Evolutionary conservation across 345 rosid genomes (phyloP).

Genomic region (Odontarrhena argentea): DNA sequence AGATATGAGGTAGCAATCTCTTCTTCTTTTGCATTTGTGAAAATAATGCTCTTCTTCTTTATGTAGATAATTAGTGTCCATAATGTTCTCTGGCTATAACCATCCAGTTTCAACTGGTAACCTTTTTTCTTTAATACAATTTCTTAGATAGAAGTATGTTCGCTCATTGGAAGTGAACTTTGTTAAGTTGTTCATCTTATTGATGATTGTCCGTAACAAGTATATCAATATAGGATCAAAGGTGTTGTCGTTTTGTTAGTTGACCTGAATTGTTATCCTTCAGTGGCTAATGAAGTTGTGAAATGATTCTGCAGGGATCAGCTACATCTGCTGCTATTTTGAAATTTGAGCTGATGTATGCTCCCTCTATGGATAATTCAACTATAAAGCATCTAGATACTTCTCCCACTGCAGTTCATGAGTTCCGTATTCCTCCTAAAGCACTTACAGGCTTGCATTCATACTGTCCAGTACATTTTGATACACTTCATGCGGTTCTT

Average conservation of each 20-base stretch:
- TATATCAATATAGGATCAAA: too few relatives aligned
- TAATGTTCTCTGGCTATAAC: not conserved
- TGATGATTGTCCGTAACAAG: too few relatives aligned
- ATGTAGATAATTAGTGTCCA: not conserved
- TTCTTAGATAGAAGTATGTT: too few relatives aligned
- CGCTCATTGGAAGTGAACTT: too few relatives aligned
- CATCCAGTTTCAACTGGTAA: not conserved
- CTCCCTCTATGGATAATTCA: conserved; percentile 55
- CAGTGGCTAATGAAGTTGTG: not conserved
- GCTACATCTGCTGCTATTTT: conserved; percentile 75
- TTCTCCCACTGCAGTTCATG: conserved; percentile 72
- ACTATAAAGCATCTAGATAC: conserved; percentile 56
- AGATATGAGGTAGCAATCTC: conserved; percentile 57
- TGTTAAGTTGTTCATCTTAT: too few relatives aligned
- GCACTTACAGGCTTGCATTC: conserved; percentile 94
- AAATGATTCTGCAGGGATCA: conserved; percentile 52
- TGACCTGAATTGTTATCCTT: too few relatives aligned
- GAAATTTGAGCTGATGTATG: conserved; percentile 92
- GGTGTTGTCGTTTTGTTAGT: too few relatives aligned
- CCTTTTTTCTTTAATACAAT: too few relatives aligned
- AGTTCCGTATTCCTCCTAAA: conserved; percentile 87
- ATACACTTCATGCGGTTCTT: conserved; percentile 78
- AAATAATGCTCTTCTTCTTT: not conserved
- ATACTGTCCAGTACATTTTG: conserved; percentile 92
- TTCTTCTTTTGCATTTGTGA: conserved; percentile 8